Evolutionary conservation across 352 stramenopile species (phyloP).

Genomic region (Poterioochromonas sp.): DNA sequence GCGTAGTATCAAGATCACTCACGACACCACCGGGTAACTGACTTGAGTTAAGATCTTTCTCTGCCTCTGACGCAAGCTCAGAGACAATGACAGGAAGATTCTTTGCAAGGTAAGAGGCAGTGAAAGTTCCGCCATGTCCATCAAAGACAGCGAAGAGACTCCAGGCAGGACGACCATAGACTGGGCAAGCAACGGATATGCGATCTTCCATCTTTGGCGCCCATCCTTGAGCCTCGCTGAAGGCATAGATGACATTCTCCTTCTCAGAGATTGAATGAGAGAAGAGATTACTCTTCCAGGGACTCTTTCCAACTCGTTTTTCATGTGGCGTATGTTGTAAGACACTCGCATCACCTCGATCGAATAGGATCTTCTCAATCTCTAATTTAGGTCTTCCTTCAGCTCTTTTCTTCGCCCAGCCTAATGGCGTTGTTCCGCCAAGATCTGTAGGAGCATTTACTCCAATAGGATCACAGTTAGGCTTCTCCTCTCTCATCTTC

Average conservation of each 20-base stretch:
- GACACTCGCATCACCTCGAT: neutral
- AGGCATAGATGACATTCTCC: constrained; percentile 22
- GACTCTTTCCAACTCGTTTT: neutral
- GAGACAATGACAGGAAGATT: neutral
- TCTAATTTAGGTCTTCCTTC: neutral
- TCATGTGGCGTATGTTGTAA: neutral
- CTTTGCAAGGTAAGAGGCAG: neutral
- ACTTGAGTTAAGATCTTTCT: neutral
- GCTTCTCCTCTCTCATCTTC: neutral
- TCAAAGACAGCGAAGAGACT: constrained; percentile 20
- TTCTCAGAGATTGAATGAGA: neutral
- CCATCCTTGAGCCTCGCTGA: constrained; percentile 19
- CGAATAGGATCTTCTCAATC: neutral
- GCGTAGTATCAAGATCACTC: neutral
- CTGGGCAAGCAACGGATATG: neutral
- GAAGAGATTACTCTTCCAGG: neutral
- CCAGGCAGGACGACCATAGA: neutral
- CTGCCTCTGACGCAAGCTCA: neutral
- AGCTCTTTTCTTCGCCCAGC: neutral
- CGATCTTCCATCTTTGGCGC: constrained; percentile 14
- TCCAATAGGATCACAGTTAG: constrained; percentile 20
- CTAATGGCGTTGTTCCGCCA: constrained; percentile 16
- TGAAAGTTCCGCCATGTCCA: constrained; percentile 14
- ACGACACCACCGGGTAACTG: neutral
- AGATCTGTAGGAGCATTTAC: constrained; percentile 13